Conservation (phyloP, 176 grass and related monocot genomes). For the Aegilops sharonensis region DNA sequence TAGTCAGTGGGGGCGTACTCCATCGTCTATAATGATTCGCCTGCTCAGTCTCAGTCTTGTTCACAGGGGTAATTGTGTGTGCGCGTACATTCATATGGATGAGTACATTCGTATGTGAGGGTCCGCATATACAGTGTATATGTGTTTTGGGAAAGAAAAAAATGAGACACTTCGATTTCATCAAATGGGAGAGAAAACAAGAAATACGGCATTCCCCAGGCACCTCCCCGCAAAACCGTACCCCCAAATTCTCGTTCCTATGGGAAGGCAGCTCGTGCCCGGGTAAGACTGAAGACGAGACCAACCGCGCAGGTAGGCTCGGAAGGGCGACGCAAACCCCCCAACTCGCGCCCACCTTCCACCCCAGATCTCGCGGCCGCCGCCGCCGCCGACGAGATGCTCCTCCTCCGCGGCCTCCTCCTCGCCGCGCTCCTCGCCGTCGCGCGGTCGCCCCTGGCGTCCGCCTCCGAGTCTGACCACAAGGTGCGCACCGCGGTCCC, state of each 20-base stretch:
- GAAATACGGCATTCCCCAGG: background rate
- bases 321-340: conserved; percentile 13
- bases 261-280: conserved; percentile 28
- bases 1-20: too few relatives aligned
- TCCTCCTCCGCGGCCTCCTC: conserved; percentile 30
- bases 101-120: too few relatives aligned
- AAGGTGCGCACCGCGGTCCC: conserved; percentile 45
- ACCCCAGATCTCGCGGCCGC: conserved; percentile 39
- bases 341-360: background rate
- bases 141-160: too few relatives aligned
- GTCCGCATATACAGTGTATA: too few relatives aligned
- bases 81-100: too few relatives aligned
- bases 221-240: background rate
- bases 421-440: conserved; percentile 18
- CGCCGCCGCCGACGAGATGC: conserved; percentile 45
- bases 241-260: conserved; percentile 8
- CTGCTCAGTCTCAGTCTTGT: too few relatives aligned
- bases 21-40: too few relatives aligned
- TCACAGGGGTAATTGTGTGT: too few relatives aligned
- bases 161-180: too few relatives aligned
- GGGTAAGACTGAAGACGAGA: conserved; percentile 40
- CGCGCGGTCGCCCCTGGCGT: conserved; percentile 15
- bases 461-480: conserved; percentile 74
- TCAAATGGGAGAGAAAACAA: background rate
- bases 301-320: conserved; percentile 15